phyloP scores from a whole-genome alignment of 2,329 filamentous ascomycete genomes.

The Aspergillus glaucus region DNA sequence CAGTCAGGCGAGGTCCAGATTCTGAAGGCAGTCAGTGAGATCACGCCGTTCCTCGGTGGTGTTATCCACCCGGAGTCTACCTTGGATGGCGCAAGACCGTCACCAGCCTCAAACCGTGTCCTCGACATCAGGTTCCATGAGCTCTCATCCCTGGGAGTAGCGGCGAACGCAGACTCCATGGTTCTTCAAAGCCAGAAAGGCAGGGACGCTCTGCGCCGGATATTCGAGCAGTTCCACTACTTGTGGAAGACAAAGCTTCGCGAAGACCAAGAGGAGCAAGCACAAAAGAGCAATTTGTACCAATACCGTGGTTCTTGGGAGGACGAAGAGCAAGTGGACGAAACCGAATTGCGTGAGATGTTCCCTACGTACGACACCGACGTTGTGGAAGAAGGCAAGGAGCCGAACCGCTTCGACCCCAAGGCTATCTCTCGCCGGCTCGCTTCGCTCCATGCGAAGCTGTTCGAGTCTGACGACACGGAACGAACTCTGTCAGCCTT shows the following conservation, averaged over 20 bases:
- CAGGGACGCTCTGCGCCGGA: conserved; percentile 55
- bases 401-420: conserved; percentile 32
- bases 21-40: conserved; percentile 25
- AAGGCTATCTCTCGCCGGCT: conserved; percentile 56
- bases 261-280: conserved; percentile 67
- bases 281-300: conserved; percentile 70
- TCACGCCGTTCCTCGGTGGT: conserved; percentile 36
- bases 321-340: conserved; percentile 67
- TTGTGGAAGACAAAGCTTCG: conserved; percentile 75
- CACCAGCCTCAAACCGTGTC: conserved; percentile 17
- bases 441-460: conserved; percentile 52
- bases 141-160: conserved; percentile 28
- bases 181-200: conserved; percentile 35
- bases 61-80: conserved; percentile 16
- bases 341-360: conserved; percentile 68
- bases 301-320: conserved; percentile 72
- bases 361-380: conserved; percentile 71
- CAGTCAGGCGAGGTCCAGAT: conserved; percentile 13
- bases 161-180: conserved; percentile 27
- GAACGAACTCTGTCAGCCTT: conserved; percentile 26
- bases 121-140: conserved; percentile 33
- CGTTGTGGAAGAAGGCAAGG: conserved; percentile 31
- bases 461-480: conserved; percentile 30
- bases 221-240: conserved; percentile 67
- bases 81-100: neutral